A percentile compares a stretch with the other conserved stretches of the same genome.
Evolutionary conservation across 2,329 filamentous ascomycete species (phyloP).

Genomic region (Chaetothyriales sp.): DNA sequence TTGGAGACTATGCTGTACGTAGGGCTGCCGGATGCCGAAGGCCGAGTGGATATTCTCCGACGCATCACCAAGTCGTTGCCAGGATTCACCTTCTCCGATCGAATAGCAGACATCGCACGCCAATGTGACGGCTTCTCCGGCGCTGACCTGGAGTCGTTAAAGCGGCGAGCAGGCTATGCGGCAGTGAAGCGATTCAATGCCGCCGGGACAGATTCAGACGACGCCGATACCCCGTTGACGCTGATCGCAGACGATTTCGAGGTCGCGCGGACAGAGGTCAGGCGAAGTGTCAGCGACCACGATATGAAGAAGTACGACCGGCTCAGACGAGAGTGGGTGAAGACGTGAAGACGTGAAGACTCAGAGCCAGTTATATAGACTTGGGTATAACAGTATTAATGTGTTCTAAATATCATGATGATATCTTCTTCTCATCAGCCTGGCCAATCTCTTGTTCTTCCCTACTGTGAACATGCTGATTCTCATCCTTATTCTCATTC

Average conservation of each 20-base stretch:
- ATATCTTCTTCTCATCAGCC: no score
- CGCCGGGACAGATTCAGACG: conserved; percentile 17
- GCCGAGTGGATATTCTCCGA: conserved; percentile 71
- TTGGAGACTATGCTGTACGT: conserved; percentile 82
- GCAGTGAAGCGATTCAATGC: conserved; percentile 34
- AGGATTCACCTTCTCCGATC: conserved; percentile 35
- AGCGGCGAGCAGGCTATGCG: conserved; percentile 43
- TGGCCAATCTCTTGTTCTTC: no score
- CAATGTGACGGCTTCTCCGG: conserved; percentile 67
- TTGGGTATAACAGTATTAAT: no score
- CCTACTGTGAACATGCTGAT: no score
- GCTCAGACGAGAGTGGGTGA: conserved; percentile 36
- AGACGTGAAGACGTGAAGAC: conserved; percentile 2
- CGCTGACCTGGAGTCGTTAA: conserved; percentile 45
- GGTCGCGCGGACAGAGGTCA: conserved; percentile 11
- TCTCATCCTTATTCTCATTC: no score
- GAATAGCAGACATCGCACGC: conserved; percentile 49
- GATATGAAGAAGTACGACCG: conserved; percentile 43
- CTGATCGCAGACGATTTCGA: conserved; percentile 10
- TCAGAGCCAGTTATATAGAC: no score
- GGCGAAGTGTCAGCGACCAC: conserved; percentile 32
- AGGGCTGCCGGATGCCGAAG: conserved; percentile 61
- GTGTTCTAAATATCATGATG: no score
- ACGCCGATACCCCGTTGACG: background rate
- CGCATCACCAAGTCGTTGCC: conserved; percentile 43